phyloP scores from a whole-genome alignment of 345 rosid genomes.

The Murraya paniculata region DNA sequence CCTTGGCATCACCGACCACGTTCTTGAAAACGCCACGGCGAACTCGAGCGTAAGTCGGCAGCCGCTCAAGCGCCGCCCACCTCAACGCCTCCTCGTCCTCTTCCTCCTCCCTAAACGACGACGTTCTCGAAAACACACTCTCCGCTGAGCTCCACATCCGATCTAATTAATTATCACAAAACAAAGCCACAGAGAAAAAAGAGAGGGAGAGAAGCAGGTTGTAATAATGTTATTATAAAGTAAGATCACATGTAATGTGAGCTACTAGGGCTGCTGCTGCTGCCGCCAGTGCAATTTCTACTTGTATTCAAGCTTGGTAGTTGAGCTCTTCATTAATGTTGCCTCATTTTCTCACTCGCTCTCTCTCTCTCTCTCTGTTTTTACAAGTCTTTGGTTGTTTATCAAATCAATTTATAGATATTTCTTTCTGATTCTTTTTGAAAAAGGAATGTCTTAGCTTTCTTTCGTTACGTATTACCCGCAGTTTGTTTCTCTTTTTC shows the following conservation, averaged over 20 bases:
- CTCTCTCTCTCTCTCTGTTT: neutral
- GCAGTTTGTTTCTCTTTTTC: neutral
- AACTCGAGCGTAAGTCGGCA: conserved; percentile 72
- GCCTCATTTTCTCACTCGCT: neutral
- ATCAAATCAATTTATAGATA: neutral
- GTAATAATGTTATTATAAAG: neutral
- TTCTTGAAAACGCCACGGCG: conserved; percentile 79
- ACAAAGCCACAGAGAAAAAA: neutral
- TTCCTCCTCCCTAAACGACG: conserved; percentile 55
- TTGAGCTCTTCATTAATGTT: conserved; percentile 59
- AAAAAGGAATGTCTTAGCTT: neutral
- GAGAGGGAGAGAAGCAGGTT: neutral
- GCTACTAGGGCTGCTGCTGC: neutral
- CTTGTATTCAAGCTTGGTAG: conserved; percentile 33
- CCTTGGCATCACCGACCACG: conserved; percentile 60
- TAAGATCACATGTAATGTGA: neutral
- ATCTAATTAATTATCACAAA: conserved; percentile 16
- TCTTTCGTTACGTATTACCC: neutral
- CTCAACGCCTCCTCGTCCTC: conserved; percentile 81
- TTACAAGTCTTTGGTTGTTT: conserved; percentile 1
- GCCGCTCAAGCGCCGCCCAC: conserved; percentile 91
- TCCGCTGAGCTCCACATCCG: conserved; percentile 86
- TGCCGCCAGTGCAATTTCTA: neutral
- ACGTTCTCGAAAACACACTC: conserved; percentile 63
- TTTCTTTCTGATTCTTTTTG: neutral